Evolutionary conservation across 2,329 filamentous ascomycete species (phyloP).

Genomic region (Fusarium sp.): DNA sequence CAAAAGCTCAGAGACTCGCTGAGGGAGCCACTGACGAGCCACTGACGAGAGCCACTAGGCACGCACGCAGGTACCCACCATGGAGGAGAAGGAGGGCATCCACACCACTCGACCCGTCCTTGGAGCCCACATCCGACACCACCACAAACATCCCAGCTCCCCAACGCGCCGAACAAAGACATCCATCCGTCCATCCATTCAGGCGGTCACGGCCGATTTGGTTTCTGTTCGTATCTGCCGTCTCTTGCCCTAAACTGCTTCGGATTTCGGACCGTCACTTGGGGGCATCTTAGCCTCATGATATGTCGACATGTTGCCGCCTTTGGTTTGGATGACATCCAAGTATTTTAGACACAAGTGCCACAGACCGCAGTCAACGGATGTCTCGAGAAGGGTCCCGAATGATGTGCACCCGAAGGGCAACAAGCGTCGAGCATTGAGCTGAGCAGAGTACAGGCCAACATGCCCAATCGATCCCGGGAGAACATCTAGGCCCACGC

Average conservation of each 20-base stretch:
- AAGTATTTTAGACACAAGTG: conserved; percentile 9
- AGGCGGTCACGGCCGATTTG: conserved; percentile 22
- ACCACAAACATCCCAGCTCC: conserved; percentile 45
- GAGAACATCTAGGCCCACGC: conserved; percentile 32
- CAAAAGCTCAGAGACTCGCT: conserved; percentile 37
- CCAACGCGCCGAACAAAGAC: conserved; percentile 39
- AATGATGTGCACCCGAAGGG: neutral
- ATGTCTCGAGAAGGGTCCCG: conserved; percentile 9
- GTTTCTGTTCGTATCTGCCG: conserved; percentile 32
- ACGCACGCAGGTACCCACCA: conserved; percentile 14
- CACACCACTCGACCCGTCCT: conserved; percentile 38
- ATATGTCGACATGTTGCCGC: conserved; percentile 28
- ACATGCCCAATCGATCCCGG: conserved; percentile 20
- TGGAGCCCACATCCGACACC: conserved; percentile 44
- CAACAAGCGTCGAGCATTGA: conserved; percentile 17
- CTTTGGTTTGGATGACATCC: conserved; percentile 30
- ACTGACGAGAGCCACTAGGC: conserved; percentile 34
- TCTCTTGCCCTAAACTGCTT: conserved; percentile 33
- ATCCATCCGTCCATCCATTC: conserved; percentile 41
- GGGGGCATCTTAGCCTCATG: conserved; percentile 10
- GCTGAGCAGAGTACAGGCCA: conserved; percentile 16
- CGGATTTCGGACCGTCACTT: conserved; percentile 31
- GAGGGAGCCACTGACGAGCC: conserved; percentile 39
- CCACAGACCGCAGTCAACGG: conserved; percentile 6
- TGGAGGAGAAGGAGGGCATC: conserved; percentile 26